Evolutionary conservation across 2,329 filamentous ascomycete species (phyloP).

Genomic region (Aspergillus sp.): DNA sequence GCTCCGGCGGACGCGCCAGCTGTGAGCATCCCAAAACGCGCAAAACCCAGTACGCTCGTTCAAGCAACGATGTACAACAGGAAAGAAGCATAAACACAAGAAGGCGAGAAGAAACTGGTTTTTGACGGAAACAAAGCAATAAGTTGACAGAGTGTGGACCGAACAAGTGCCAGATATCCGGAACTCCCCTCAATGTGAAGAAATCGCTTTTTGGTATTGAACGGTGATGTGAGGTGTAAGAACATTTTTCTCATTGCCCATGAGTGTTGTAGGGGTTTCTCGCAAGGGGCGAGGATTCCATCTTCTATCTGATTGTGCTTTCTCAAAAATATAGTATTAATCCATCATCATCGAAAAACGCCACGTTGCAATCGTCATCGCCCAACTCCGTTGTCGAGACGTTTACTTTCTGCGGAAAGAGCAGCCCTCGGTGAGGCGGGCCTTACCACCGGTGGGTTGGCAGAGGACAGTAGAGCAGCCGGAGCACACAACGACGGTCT

Average conservation of each 20-base stretch:
- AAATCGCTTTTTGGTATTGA: conserved; percentile 49
- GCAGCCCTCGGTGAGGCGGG: conserved; percentile 98
- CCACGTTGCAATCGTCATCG: conserved; percentile 39
- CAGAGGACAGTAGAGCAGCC: conserved; percentile 99
- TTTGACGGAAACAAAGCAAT: conserved; percentile 30
- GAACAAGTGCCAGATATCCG: conserved; percentile 75
- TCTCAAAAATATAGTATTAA: conserved; percentile 28
- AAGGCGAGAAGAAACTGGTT: conserved; percentile 44
- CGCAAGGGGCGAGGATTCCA: conserved; percentile 45
- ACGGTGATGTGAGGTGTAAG: conserved; percentile 44
- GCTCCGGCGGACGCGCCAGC: conserved; percentile 14
- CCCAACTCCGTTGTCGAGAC: conserved; percentile 30
- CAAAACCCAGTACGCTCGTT: conserved; percentile 12
- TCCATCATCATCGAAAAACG: conserved; percentile 32
- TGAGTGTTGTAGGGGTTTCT: conserved; percentile 57
- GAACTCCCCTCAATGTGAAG: conserved; percentile 67
- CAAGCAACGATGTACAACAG: conserved; percentile 10
- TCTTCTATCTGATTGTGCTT: conserved; percentile 47
- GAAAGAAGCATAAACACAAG: conserved; percentile 36
- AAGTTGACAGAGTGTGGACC: conserved; percentile 43
- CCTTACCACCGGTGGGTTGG: conserved; percentile 99
- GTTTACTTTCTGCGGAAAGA: conserved; percentile 99
- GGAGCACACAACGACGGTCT: conserved; percentile 99
- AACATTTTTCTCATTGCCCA: conserved; percentile 53
- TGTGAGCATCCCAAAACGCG: conserved; percentile 11